phyloP scores from a whole-genome alignment of 441 rosid genomes.

The California macrophylla region DNA sequence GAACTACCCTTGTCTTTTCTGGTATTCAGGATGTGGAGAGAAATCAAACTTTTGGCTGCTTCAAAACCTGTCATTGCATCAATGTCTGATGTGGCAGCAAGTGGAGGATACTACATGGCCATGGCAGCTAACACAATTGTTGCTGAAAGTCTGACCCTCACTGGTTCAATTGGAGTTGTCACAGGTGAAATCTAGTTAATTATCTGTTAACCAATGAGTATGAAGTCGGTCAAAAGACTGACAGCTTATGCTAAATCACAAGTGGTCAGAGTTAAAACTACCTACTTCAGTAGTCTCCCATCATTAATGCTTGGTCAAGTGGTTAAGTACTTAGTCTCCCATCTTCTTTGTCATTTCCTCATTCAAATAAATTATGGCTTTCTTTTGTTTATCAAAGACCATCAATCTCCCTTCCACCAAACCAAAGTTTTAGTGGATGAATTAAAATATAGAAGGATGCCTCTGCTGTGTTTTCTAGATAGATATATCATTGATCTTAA shows the following conservation, averaged over 20 bases:
- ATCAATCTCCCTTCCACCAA: not conserved
- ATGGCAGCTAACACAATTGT: slow-evolving; percentile 74
- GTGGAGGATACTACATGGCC: slow-evolving; percentile 98
- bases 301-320: not conserved
- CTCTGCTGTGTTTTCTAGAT: not conserved
- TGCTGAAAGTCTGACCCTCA: slow-evolving; percentile 77
- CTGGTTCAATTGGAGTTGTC: slow-evolving; percentile 95
- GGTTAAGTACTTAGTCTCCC: not conserved
- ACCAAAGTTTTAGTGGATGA: not conserved
- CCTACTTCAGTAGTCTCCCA: not conserved
- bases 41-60: slow-evolving; percentile 72
- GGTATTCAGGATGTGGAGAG: slow-evolving; percentile 87
- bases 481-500: slow-evolving; percentile 8
- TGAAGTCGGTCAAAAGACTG: not conserved
- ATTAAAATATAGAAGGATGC: not conserved
- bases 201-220: slow-evolving; percentile 3
- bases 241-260: not conserved
- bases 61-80: slow-evolving; percentile 84
- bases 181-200: slow-evolving; percentile 45
- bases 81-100: slow-evolving; percentile 94
- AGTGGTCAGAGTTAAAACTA: not conserved
- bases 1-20: slow-evolving; percentile 14
- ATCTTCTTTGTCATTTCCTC: not conserved
- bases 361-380: not conserved
- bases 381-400: not conserved